Conservation (phyloP, 768 basidiomycete genomes). For the Amanita rubescens region DNA sequence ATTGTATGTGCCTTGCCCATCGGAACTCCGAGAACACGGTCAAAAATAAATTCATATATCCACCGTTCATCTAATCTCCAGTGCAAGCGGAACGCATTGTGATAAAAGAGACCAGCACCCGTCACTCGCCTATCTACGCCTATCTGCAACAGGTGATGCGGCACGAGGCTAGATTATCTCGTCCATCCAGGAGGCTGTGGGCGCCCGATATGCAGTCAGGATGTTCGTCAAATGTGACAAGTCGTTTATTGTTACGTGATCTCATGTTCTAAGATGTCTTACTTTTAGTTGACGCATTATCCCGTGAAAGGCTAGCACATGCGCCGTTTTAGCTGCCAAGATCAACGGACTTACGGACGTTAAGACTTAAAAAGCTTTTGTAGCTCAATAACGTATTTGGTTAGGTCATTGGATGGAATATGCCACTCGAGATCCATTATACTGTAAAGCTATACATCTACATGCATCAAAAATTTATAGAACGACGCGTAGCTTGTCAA, state of each 20-base stretch:
- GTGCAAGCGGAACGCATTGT: neutral
- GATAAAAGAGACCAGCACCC: neutral
- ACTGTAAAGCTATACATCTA: too few relatives aligned
- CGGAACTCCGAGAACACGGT: neutral
- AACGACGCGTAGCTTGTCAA: slow-evolving; percentile 48
- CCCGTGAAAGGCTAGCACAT: too few relatives aligned
- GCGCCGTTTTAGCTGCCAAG: neutral
- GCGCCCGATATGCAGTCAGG: neutral
- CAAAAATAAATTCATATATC: neutral
- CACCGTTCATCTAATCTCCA: neutral
- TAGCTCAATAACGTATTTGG: neutral
- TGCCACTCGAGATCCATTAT: neutral
- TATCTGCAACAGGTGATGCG: neutral
- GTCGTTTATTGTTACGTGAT: neutral
- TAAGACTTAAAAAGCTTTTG: neutral
- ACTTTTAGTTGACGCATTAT: neutral
- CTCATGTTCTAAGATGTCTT: neutral
- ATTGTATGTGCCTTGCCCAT: neutral
- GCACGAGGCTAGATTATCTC: neutral
- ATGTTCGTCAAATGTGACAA: neutral
- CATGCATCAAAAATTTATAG: slow-evolving; percentile 23
- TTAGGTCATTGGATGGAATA: neutral
- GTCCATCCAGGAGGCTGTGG: neutral
- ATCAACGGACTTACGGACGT: slow-evolving; percentile 5
- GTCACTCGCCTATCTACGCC: slow-evolving; percentile 5